Evolutionary conservation across 768 basidiomycete species (phyloP), one percentile per base, ranked within the genome.

Genomic region (Tubosaeta sp.): DNA sequence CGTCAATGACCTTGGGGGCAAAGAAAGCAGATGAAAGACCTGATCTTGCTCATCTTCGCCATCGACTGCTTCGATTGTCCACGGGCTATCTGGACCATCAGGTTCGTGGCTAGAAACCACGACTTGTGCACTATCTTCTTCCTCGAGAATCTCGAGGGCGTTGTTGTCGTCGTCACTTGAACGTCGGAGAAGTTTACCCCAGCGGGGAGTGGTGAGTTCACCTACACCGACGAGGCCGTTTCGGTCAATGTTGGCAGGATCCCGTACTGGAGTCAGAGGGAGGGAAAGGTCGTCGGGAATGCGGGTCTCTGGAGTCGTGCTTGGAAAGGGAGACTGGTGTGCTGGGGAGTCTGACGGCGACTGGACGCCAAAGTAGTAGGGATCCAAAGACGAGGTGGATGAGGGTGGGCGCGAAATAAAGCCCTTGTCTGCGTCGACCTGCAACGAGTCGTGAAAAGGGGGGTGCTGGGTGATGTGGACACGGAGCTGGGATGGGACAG

Each of bases 171-270:
- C 76, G 51, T 78, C 78, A 24, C 24, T 36, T 19, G 71, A 66
- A 46, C 67, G 76, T 57, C 69, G 67, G 31, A 72, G 69, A 43
- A 78, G 76, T 63, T 80, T 80, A 53, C 79, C 79, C 94, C 94
- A 99, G 54, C 94, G 81, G 43, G 96, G 96, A n/a, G 96, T 99
- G 18, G 93, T 76, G 29, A 98, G 81, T 70, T 99, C 96, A 32
- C 96, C 96, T 6, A 98, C 89, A 22, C 96, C 96, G 47, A 98
- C 83, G 35, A 98, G 82, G 32, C 84, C 87, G 16, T 83, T 79
- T 51, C 96, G 79, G 72, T 98, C 94, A 54, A 93, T 92, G 58
- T 73, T 67, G 19, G 88, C 82, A 19, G 88, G 86, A 71, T 92
- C 85, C 52, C 81, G 78, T 30, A 78, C 84, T 9, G 90, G 90